Percentiles rank a stretch among this genome's conserved stretches.
Conservation (phyloP, 805 yeast genomes). For the Candida boleticola region DNA sequence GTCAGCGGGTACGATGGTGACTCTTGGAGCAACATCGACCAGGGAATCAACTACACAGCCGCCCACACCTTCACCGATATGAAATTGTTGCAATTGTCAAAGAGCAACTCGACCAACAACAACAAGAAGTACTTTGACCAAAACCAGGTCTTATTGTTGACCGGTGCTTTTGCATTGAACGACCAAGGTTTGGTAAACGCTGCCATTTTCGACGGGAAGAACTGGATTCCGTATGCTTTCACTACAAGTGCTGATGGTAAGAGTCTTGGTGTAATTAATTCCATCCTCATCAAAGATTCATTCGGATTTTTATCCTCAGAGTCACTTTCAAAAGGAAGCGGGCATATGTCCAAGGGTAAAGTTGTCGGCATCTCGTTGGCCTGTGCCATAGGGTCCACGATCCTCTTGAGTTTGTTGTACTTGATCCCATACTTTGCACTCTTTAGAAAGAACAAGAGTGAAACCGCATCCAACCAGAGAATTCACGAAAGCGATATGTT, state of each 20-base stretch:
- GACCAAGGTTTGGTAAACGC: constrained; percentile 56
- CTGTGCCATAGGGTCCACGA: constrained; percentile 43
- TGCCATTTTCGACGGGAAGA: constrained; percentile 62
- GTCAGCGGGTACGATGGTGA: constrained; percentile 46
- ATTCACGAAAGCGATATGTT: constrained; percentile 45
- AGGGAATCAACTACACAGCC: constrained; percentile 23
- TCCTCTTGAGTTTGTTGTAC: constrained; percentile 39
- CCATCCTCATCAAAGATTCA: constrained; percentile 33
- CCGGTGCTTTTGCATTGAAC: constrained; percentile 53
- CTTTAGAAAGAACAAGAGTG: constrained; percentile 25
- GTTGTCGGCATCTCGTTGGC: constrained; percentile 46
- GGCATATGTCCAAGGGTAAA: constrained; percentile 34
- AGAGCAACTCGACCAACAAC: constrained; percentile 25
- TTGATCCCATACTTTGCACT: constrained; percentile 38
- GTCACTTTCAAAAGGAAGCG: constrained; percentile 20
- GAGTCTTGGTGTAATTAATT: constrained; percentile 26
- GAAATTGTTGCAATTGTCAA: constrained; percentile 36
- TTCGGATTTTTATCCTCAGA: constrained; percentile 35
- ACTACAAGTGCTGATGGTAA: constrained; percentile 9
- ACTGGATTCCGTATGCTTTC: constrained; percentile 66
- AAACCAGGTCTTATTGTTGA: constrained; percentile 48
- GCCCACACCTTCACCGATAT: constrained; percentile 44
- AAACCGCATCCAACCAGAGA: constrained; percentile 22
- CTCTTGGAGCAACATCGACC: constrained; percentile 46
- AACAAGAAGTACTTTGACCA: constrained; percentile 38